Percentiles rank a stretch among this genome's conserved stretches.
These are phyloP conservation scores for Fusarium sp. DNA, from an alignment of 2,329 filamentous ascomycete genomes.

Conservation along the genomic window DNA sequence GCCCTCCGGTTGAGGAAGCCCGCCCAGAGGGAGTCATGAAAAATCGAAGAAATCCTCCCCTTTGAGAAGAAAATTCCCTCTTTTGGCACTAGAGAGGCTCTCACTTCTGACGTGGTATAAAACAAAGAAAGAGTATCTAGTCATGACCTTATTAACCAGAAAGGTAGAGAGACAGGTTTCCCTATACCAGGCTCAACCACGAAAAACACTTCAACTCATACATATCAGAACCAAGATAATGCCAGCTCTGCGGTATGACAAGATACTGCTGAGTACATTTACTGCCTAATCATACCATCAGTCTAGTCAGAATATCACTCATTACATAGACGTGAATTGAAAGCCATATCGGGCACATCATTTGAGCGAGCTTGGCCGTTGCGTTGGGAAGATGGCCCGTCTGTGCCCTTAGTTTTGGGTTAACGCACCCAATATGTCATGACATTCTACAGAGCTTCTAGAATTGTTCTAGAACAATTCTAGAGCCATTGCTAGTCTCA, in stretches of 20 bases:
- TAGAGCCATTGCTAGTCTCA: neutral
- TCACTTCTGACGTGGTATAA: neutral
- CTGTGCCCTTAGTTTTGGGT: accelerated
- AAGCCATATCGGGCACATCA: neutral
- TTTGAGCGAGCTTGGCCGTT: neutral
- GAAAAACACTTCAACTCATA: no score
- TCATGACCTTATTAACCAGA: neutral
- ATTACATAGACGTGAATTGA: no score
- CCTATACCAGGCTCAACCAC: neutral
- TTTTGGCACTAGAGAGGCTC: neutral
- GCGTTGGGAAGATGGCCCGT: neutral
- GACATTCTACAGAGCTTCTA: neutral
- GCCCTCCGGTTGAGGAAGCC: no score
- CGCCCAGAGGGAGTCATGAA: neutral
- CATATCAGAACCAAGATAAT: neutral
- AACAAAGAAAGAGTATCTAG: neutral
- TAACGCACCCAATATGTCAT: neutral
- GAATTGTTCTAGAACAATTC: neutral
- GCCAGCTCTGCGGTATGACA: accelerated
- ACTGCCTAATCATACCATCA: no score
- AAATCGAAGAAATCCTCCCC: neutral
- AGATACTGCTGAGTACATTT: no score
- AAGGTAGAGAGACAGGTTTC: neutral
- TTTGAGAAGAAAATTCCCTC: accelerated
- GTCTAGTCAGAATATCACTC: neutral